A percentile compares a stretch with the other conserved stretches of the same genome.
phyloP scores from a whole-genome alignment of 177 flowering plant species.

The Telopea speciosissima region DNA sequence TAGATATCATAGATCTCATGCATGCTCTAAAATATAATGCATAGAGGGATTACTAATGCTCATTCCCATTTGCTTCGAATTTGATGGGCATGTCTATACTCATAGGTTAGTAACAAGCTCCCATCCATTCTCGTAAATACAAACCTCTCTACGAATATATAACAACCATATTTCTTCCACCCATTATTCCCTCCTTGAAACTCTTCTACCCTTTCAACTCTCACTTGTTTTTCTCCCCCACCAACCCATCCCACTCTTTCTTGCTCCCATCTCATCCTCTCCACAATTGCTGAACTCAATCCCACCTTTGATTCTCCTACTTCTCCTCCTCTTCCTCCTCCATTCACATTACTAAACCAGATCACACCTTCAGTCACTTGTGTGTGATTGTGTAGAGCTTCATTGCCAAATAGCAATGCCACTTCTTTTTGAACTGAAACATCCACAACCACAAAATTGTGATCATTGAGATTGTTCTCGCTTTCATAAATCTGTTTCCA shows the following conservation, averaged over 20 bases:
- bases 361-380: conserved; percentile 25
- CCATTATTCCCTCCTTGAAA: conserved; percentile 9
- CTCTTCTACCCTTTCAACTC: conserved; percentile 28
- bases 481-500: conserved; percentile 33
- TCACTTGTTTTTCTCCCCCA: conserved; percentile 21
- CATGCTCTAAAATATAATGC: too few relatives aligned
- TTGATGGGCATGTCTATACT: conserved; percentile 29
- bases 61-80: conserved; percentile 32
- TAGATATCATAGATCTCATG: too few relatives aligned
- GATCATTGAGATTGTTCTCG: conserved; percentile 13
- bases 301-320: conserved; percentile 25
- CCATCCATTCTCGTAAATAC: conserved; percentile 35
- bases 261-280: conserved; percentile 48
- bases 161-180: conserved; percentile 37
- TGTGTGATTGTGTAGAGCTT: conserved; percentile 16
- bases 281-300: conserved; percentile 28
- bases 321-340: not conserved
- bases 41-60: not conserved
- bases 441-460: conserved; percentile 25
- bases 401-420: conserved; percentile 4
- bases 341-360: conserved; percentile 24
- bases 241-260: conserved; percentile 32
- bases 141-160: conserved; percentile 36
- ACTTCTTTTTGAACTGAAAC: conserved; percentile 25
- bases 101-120: conserved; percentile 24